Conservation (phyloP, 805 yeast genomes). For the Candida corydali region DNA sequence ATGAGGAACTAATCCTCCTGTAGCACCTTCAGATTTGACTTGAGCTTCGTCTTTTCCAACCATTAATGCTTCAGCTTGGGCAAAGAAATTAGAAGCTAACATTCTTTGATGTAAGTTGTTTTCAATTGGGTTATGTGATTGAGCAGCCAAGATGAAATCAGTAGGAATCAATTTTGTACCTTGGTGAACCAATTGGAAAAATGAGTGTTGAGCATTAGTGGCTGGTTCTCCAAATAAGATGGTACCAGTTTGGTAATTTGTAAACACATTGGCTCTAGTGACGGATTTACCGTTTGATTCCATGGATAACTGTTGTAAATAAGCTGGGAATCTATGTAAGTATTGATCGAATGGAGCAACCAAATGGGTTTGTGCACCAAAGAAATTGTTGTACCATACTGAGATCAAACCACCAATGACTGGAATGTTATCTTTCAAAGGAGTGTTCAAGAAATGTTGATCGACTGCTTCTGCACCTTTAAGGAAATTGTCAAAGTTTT, state of each 20-base stretch:
- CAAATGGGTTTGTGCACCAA: conserved; percentile 95
- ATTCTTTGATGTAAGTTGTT: conserved; percentile 90
- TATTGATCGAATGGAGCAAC: conserved; percentile 99
- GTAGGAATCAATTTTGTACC: conserved; percentile 97
- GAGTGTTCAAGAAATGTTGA: conserved; percentile 79
- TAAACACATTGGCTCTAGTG: conserved; percentile 85
- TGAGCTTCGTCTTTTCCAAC: conserved; percentile 86
- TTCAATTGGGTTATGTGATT: conserved; percentile 97
- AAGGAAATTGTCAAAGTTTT: conserved; percentile 85
- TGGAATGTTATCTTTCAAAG: conserved; percentile 89
- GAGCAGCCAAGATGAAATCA: conserved; percentile 94
- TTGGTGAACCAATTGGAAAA: conserved; percentile 99
- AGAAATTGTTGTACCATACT: conserved; percentile 98
- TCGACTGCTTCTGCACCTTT: conserved; percentile 98
- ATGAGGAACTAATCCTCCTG: conserved; percentile 86
- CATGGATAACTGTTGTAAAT: conserved; percentile 97
- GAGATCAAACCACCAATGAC: conserved; percentile 87
- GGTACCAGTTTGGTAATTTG: conserved; percentile 93
- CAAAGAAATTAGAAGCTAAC: conserved; percentile 99
- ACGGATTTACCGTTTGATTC: conserved; percentile 99
- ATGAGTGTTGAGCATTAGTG: conserved; percentile 97
- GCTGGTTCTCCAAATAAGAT: conserved; percentile 98
- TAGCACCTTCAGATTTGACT: conserved; percentile 86
- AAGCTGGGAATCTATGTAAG: conserved; percentile 98
- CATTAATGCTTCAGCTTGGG: conserved; percentile 97